Base-by-base conservation (phyloP, 306 rosid genomes). In the Gastrolobium bilobum region DNA sequence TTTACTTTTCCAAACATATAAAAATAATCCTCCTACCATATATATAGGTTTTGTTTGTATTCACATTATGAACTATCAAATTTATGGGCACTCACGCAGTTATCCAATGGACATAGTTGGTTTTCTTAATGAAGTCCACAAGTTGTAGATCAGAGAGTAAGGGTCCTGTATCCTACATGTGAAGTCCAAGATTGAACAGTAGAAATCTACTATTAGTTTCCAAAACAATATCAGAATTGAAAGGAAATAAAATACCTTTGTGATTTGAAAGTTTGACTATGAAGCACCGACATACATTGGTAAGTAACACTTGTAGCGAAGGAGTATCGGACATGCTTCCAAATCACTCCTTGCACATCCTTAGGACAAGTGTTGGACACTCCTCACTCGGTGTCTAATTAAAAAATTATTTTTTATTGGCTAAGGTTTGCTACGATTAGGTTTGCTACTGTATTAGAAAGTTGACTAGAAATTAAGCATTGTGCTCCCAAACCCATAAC, bases 151-250 rank as follows among this genome's bases (percentile, higher is more conserved):
- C 33, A 51, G 53, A 65, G 50, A 59, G 43, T n/a, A 33, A 48
- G 63, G 37, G 33, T 61, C 39, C 29, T 10, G 39, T 35, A 37
- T 50, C 73, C 10, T 43, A 38, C 44, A 51, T 37, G 53, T 76
- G 56, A 31, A 53, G 57, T 54, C 58, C 74, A 77, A 37, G 70
- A 47, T 50, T 70, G 47, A 71, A 53, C 65, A 50, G 35, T 71
- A 9, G 3, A 70, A 59, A 46, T 42, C 30, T 54, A 4, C 10
- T 42, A 33, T 10, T 2, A 78, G 51, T 46, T 72, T 14, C 63
- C 66, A 51, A 10, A 62, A 50, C 33, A 51, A 51, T 13, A 51
- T 48, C 35, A 20, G 20, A 61, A 46, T 70, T 58, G 34, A 39
- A 70, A 70, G 54, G 20, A 66, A 59, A 47, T 26, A 29, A 79